A percentile compares a stretch with the other conserved stretches of the same genome.
These are phyloP conservation scores for Lachnellula occidentalis DNA, from an alignment of 2,329 filamentous ascomycete species.

Conservation along the genomic window DNA sequence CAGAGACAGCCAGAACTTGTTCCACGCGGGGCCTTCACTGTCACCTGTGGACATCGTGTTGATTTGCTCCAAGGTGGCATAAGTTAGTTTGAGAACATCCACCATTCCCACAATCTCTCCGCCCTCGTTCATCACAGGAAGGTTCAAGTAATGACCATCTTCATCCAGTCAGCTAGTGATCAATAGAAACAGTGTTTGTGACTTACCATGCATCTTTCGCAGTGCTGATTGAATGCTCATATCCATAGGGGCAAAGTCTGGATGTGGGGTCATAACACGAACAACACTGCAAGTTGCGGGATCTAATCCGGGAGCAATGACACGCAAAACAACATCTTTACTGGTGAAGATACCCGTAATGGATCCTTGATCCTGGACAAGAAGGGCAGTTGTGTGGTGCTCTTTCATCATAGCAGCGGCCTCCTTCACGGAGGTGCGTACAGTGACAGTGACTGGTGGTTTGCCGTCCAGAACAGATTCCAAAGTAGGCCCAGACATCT, in stretches of 20 bases:
- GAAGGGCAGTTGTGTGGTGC: conserved; percentile 92
- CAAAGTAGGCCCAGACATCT: conserved; percentile 97
- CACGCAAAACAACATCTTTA: conserved; percentile 96
- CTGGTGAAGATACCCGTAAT: conserved; percentile 99
- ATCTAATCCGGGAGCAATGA: conserved; percentile 94
- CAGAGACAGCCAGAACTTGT: conserved; percentile 98
- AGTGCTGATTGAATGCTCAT: conserved; percentile 99
- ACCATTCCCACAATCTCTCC: conserved; percentile 99
- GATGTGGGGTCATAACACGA: conserved; percentile 97
- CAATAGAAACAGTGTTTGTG: not conserved
- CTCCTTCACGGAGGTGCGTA: conserved; percentile 93
- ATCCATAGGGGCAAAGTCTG: conserved; percentile 96
- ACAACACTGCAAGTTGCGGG: conserved; percentile 95
- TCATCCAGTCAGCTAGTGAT: conserved; percentile 18
- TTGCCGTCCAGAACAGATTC: conserved; percentile 90
- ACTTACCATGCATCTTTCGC: conserved; percentile 95
- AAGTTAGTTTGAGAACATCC: conserved; percentile 95
- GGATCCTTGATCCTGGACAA: conserved; percentile 93
- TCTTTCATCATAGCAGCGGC: conserved; percentile 97
- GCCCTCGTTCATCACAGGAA: conserved; percentile 95
- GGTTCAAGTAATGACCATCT: conserved; percentile 97
- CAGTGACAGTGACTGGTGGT: conserved; percentile 90
- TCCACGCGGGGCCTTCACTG: conserved; percentile 95
- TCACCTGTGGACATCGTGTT: conserved; percentile 89
- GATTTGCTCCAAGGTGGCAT: conserved; percentile 95